phyloP scores from a whole-genome alignment of 768 basidiomycete genomes.

The Kwoniella bestiolae region DNA sequence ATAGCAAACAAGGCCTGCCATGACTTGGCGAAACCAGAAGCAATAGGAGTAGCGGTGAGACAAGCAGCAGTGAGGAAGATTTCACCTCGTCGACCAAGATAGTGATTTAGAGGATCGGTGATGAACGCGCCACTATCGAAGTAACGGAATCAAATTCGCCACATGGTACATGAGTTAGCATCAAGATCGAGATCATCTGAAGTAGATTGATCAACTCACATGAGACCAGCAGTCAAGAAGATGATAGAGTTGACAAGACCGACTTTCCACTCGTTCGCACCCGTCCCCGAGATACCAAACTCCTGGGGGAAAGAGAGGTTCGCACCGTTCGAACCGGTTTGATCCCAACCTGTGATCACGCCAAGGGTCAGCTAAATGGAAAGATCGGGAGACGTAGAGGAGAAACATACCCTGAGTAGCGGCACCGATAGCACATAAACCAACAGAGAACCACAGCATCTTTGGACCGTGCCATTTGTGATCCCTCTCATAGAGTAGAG shows the following conservation, averaged over 20 bases:
- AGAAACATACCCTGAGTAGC: conserved; percentile 43
- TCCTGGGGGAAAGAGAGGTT: conserved; percentile 54
- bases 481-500: conserved; percentile 46
- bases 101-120: conserved; percentile 70
- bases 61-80: conserved; percentile 63
- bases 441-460: conserved; percentile 48
- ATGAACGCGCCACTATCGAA: conserved; percentile 35
- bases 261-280: conserved; percentile 50
- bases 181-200: too few species aligned
- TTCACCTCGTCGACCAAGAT: conserved; percentile 65
- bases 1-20: conserved; percentile 47
- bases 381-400: too few species aligned
- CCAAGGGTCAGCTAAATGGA: too few species aligned
- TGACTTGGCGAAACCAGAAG: conserved; percentile 45
- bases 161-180: too few species aligned
- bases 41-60: conserved; percentile 59
- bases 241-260: conserved; percentile 48
- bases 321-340: conserved; percentile 53
- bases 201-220: conserved; percentile 25
- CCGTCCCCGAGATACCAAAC: conserved; percentile 46
- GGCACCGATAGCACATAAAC: conserved; percentile 48
- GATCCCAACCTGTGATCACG: conserved; percentile 45
- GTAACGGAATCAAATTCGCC: not conserved
- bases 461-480: conserved; percentile 54
- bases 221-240: conserved; percentile 43